Base-by-base conservation (phyloP, 192 early-diverging fungal species). In the Coemansia furcata region DNA sequence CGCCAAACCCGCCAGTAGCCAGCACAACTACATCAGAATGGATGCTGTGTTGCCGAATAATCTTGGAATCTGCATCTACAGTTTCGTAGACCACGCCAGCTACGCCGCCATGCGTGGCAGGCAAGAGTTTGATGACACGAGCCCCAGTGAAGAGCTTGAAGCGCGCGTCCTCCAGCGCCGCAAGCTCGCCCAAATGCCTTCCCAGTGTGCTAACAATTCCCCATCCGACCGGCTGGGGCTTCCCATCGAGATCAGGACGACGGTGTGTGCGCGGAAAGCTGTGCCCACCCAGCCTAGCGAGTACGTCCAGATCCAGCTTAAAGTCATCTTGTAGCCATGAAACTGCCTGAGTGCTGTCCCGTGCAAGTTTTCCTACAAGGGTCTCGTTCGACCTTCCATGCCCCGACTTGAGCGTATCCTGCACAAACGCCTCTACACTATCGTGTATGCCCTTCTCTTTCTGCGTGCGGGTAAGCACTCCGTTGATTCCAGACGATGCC, bases 401-500 rank as follows among this genome's bases (percentile, higher is more conserved):
- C 17, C 94, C 95, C 9, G 94, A 96, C 46, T 84, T 86, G 30
- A 91, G 84, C n/a, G 93, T 91, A 74, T 98, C 96, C 19, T 88
- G 89, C 52, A 90, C 89, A 77, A 98, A 96, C 63, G 87, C 85
- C 37, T 91, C 90, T 23, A 88, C 87, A 30, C 91, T 93, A 79
- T 98, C 96, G 83, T 87, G 73, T 65, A 92, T 89, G 11, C 84
- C 84, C 38, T 77, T 79, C 8, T 58, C 65, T 39, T 88, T 82
- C 72, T 98, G 96, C 49, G 94, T 93, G 55, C 85, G 86, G 44
- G 96, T 98, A 38, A 91, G 82, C 40, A 91, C 95, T 44, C 95
- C 95, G 85, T 97, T 98, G 80, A 98, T 98, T 63, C 96, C 96
- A 5, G 95, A 96, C 15, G 95, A 96, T 26, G 96, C 96, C 85